phyloP scores from a whole-genome alignment of 352 stramenopile genomes.

The Pythium angustatum region DNA sequence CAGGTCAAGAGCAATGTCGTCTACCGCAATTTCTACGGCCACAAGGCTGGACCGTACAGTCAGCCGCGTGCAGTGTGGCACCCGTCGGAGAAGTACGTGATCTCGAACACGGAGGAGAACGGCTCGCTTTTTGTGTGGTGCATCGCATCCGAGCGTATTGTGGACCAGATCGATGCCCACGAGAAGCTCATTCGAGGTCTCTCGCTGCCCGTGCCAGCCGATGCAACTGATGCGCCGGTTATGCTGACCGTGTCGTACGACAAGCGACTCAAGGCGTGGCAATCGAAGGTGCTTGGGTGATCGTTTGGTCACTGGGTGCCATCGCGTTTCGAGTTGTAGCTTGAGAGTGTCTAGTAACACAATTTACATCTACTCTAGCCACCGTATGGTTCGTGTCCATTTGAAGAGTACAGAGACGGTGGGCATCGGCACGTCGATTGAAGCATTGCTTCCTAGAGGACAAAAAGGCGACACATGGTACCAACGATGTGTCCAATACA shows the following conservation, averaged over 20 bases:
- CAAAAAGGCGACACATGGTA: too few species aligned
- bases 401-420: too few species aligned
- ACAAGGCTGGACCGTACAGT: constrained; percentile 83
- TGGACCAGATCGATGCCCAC: constrained; percentile 69
- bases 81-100: constrained; percentile 79
- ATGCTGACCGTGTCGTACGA: constrained; percentile 82
- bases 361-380: too few species aligned
- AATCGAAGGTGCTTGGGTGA: constrained; percentile 2
- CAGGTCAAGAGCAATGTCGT: constrained; percentile 67
- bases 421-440: too few species aligned
- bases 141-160: constrained; percentile 72
- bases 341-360: too few species aligned
- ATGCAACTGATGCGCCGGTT: neutral
- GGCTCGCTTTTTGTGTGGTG: constrained; percentile 70
- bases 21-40: constrained; percentile 78
- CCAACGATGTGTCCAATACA: too few species aligned
- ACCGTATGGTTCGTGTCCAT: too few species aligned
- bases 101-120: constrained; percentile 80
- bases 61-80: constrained; percentile 76
- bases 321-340: too few species aligned
- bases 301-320: too few species aligned
- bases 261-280: constrained; percentile 74
- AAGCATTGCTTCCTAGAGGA: too few species aligned
- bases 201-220: neutral
- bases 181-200: constrained; percentile 68